Conservation (phyloP, 352 stramenopile genomes). For the Globisporangium viniferum region DNA sequence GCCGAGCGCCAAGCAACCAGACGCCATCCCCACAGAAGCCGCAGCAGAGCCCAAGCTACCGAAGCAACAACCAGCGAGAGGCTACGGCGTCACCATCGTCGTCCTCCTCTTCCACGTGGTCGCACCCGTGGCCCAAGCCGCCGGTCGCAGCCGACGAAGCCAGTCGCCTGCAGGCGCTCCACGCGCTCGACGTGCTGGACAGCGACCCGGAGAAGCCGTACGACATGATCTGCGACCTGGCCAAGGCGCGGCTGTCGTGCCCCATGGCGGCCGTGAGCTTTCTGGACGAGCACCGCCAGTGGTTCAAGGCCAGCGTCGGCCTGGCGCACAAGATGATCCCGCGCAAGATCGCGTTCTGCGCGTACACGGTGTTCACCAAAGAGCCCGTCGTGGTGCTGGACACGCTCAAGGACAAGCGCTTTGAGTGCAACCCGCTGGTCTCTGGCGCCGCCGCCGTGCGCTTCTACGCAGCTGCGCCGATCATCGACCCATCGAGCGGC, state of each 20-base stretch:
- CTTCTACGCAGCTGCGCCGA: conserved; percentile 91
- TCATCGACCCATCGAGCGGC: conserved; percentile 55
- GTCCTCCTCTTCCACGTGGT: conserved; percentile 27
- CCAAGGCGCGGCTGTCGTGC: conserved; percentile 58
- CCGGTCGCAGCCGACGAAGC: conserved; percentile 52
- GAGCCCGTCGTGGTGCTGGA: conserved; percentile 85
- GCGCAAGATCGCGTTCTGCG: conserved; percentile 78
- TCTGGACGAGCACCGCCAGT: conserved; percentile 72
- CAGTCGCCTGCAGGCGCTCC: conserved; percentile 46
- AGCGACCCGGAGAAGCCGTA: conserved; percentile 56
- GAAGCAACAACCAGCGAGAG: conserved; percentile 24
- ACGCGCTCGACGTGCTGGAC: conserved; percentile 58
- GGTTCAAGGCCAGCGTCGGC: conserved; percentile 73
- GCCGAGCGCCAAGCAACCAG: conserved; percentile 23
- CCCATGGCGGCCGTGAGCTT: conserved; percentile 82
- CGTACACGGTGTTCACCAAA: conserved; percentile 54
- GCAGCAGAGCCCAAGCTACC: conserved; percentile 12
- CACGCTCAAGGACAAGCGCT: conserved; percentile 85
- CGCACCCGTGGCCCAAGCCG: conserved; percentile 70
- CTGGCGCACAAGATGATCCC: conserved; percentile 75
- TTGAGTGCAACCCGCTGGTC: conserved; percentile 87
- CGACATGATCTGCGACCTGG: conserved; percentile 78
- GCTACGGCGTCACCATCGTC: conserved; percentile 13
- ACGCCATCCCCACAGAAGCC: conserved; percentile 1
- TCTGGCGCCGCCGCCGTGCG: conserved; percentile 84